Base-by-base conservation (phyloP, 768 basidiomycete species). In the Podaxis carcinomalis region DNA sequence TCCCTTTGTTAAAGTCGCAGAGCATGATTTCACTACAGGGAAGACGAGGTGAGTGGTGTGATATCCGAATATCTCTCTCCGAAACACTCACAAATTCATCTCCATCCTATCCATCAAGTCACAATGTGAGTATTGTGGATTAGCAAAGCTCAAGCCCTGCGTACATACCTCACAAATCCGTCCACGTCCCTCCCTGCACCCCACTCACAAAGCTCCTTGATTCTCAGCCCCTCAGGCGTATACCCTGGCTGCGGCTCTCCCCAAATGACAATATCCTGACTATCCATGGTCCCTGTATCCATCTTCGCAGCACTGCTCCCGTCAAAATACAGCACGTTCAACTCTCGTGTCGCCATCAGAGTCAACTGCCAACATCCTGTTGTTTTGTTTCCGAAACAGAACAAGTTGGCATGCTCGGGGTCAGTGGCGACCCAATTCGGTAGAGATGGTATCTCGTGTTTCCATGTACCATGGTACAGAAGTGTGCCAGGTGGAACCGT, bases 241-340 rank as follows among this genome's bases (percentile, higher is more conserved):
- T 23, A 44, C 4, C 71, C 70, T 4, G 69, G 68, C 16, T 40
- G 57, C 19, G 70, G 28, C 44, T 65, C 51, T 1, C 79, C 79
- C 80, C 79, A 84, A 21, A 64, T 56, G 2, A 83, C 19, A 16
- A 83, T 65, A 58, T 83, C 83, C 60, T 83, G 82, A 9, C 70
- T 74, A 53, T 83, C 79, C 72, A 83, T 61, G 4, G 77, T 55
- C 0, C 81, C 81, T 0, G 66, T 66, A 16, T 52, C 19, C 68
- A 80, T 69, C 56, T 81, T 82, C 0, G 74, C 76, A 0, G 78
- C 81, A 56, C 81, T 80, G 49, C 69, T 78, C 0, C 83, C 82
- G 54, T 85, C 83, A 44, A 84, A 83, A 62, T 84, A 83, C 7
- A 83, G 58, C 2, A 84, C 67, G 42, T 77, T 79, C 35, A 84